phyloP scores from a whole-genome alignment of 306 rosid species.

The Medicago truncatula region DNA sequence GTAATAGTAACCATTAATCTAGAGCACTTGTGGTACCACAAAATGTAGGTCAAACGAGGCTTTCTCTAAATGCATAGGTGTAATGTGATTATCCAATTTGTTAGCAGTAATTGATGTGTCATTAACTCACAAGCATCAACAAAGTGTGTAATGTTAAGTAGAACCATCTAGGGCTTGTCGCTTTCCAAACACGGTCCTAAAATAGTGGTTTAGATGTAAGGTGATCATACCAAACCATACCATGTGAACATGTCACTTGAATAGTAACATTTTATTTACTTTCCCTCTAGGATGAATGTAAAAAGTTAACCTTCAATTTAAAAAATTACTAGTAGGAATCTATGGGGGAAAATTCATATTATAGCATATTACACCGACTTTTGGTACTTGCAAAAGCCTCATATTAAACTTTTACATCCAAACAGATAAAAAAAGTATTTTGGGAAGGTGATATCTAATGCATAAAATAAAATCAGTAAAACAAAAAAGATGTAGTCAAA shows the following conservation, averaged over 20 bases:
- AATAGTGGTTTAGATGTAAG: conserved; percentile 40
- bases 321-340: not conserved
- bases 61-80: conserved; percentile 38
- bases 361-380: not conserved
- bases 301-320: not conserved
- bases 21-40: conserved; percentile 29
- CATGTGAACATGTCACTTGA: not conserved
- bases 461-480: not conserved
- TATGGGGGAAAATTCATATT: not conserved
- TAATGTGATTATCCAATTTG: conserved; percentile 44
- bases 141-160: conserved; percentile 25
- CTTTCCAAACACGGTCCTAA: conserved; percentile 30
- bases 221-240: conserved; percentile 13
- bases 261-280: not conserved
- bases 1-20: not conserved
- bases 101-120: conserved; percentile 30
- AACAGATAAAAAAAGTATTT: not conserved
- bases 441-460: not conserved
- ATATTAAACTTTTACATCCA: not conserved
- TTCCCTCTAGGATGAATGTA: not conserved
- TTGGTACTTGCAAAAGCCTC: not conserved
- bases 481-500: not conserved
- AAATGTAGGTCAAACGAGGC: conserved; percentile 34
- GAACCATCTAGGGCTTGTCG: conserved; percentile 3
- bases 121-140: conserved; percentile 34